These are phyloP conservation scores for Curvularia spicifera DNA, from an alignment of 2,329 filamentous ascomycete genomes.

Conservation along the genomic window DNA sequence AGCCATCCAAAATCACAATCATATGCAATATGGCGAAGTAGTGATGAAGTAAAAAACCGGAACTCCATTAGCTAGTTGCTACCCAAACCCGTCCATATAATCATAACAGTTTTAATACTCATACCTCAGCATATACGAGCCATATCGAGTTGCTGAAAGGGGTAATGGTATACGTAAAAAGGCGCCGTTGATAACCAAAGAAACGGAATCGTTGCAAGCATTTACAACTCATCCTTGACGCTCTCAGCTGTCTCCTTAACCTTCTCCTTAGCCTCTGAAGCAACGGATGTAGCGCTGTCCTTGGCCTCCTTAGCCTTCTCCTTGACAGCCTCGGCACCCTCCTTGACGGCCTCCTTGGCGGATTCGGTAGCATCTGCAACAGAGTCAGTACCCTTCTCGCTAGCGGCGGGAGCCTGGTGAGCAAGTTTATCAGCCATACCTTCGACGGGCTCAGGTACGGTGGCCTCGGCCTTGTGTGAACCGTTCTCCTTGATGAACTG, in stretches of 20 bases:
- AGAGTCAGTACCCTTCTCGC: conserved; percentile 45
- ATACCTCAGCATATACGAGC: conserved; percentile 24
- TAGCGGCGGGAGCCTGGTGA: conserved; percentile 51
- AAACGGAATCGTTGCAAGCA: conserved; percentile 13
- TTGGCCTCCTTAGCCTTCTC: conserved; percentile 21
- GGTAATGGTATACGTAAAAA: conserved; percentile 28
- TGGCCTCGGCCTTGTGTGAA: conserved; percentile 78
- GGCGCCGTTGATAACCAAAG: conserved; percentile 23
- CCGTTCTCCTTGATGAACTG: conserved; percentile 95
- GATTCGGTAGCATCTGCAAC: conserved; percentile 47
- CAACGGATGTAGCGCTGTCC: conserved; percentile 2
- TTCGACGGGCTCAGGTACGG: conserved; percentile 48
- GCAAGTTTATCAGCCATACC: conserved; percentile 48
- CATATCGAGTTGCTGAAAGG: conserved; percentile 29
- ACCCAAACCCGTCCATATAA: conserved; percentile 28
- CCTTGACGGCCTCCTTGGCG: conserved; percentile 46
- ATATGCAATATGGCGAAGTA: conserved; percentile 16
- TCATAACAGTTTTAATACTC: conserved; percentile 35
- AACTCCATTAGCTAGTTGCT: conserved; percentile 41
- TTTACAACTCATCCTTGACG: conserved; percentile 79
- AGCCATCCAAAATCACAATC: not conserved
- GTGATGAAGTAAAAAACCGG: conserved; percentile 20
- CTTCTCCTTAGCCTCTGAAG: conserved; percentile 30
- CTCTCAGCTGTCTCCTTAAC: conserved; percentile 14
- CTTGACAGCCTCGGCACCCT: conserved; percentile 45